These are phyloP conservation scores for Dissophora globulifera DNA, from an alignment of 192 early-diverging fungal genomes.

Conservation along the genomic window DNA sequence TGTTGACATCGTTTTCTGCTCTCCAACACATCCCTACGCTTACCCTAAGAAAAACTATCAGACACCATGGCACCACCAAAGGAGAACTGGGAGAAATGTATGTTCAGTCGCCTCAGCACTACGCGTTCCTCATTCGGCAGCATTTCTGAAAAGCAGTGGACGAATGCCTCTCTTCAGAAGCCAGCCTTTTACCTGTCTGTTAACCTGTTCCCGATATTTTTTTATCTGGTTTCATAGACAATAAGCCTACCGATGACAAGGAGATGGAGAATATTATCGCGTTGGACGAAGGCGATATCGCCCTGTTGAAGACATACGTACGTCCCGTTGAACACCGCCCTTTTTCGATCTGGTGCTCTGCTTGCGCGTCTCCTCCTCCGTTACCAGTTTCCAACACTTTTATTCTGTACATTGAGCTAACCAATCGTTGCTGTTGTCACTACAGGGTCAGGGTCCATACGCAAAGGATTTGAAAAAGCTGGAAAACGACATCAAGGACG, in stretches of 20 bases:
- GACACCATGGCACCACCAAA: constrained; percentile 82
- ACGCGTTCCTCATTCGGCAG: no score
- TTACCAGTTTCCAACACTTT: background rate
- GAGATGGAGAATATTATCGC: constrained; percentile 90
- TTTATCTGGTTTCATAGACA: no score
- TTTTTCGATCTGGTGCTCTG: background rate
- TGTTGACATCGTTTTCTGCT: background rate
- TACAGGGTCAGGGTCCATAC: constrained; percentile 96
- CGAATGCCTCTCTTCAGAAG: no score
- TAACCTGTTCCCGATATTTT: no score
- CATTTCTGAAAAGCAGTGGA: no score
- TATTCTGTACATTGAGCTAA: background rate
- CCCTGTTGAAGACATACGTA: constrained; percentile 92
- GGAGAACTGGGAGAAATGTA: constrained; percentile 98
- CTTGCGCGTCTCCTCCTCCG: background rate
- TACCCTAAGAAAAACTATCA: background rate
- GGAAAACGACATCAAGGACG: constrained; percentile 95
- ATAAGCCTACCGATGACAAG: constrained; percentile 79
- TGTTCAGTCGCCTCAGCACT: no score
- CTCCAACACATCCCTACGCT: background rate
- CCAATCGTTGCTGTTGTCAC: background rate
- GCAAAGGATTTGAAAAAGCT: constrained; percentile 94
- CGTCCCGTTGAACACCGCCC: constrained; percentile 8
- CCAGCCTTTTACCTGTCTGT: no score
- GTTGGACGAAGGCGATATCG: constrained; percentile 94